These are phyloP conservation scores for Ilyonectria robusta DNA, from an alignment of 2,329 filamentous ascomycete genomes.

Conservation along the genomic window DNA sequence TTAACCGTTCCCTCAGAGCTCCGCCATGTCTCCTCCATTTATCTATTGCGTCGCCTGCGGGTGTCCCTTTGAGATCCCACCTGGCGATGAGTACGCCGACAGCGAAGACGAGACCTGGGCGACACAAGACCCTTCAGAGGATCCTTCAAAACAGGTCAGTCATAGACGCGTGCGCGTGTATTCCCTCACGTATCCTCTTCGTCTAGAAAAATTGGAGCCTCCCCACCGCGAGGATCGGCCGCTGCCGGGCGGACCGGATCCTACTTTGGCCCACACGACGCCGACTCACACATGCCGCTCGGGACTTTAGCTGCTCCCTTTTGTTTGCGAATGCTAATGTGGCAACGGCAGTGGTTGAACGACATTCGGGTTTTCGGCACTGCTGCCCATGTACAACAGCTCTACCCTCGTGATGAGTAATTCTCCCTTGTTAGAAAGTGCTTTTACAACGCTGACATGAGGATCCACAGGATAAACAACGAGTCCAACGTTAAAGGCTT, in stretches of 20 bases:
- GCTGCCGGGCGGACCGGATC: neutral
- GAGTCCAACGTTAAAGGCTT: neutral
- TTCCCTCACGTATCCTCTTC: neutral
- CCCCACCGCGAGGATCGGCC: constrained; percentile 14
- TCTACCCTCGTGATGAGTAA: neutral
- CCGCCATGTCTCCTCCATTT: neutral
- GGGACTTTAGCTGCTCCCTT: neutral
- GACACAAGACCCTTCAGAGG: constrained; percentile 12
- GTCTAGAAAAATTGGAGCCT: neutral
- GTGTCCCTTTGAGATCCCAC: constrained; percentile 24
- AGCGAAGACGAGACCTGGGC: constrained; percentile 7
- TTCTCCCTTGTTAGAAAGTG: constrained; percentile 1
- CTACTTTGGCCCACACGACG: neutral
- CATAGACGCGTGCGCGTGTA: neutral
- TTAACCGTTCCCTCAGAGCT: neutral
- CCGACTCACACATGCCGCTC: neutral
- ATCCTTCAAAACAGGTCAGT: constrained; percentile 19
- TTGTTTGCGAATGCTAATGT: neutral
- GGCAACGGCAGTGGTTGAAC: constrained; percentile 7
- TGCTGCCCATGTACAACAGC: neutral
- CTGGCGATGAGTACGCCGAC: neutral
- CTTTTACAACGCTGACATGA: neutral
- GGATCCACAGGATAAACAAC: constrained; percentile 1
- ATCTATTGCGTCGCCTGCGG: constrained; percentile 24
- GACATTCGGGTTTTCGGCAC: constrained; percentile 5